Conservation (phyloP, 2,329 filamentous ascomycete species). For the Sphaerostilbella broomeana region DNA sequence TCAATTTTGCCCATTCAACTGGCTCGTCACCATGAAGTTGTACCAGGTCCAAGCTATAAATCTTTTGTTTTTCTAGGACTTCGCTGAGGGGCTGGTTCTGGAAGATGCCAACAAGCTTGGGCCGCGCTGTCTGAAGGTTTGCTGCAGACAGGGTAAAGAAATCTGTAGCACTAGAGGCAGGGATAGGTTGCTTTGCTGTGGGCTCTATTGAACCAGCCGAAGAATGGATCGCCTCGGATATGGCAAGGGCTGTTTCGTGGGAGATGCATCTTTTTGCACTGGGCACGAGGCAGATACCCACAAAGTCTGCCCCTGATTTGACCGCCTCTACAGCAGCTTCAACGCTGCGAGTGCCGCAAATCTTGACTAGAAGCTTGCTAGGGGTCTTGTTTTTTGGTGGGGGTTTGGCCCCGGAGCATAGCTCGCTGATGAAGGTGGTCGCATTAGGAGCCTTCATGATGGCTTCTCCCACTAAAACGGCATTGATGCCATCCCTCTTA, state of each 20-base stretch:
- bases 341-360: constrained; percentile 81
- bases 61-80: constrained; percentile 68
- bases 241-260: constrained; percentile 69
- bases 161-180: constrained; percentile 44
- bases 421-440: constrained; percentile 71
- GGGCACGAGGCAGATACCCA: constrained; percentile 87
- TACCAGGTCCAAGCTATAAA: constrained; percentile 76
- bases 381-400: constrained; percentile 27
- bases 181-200: constrained; percentile 21
- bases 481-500: constrained; percentile 81
- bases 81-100: constrained; percentile 82
- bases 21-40: constrained; percentile 92
- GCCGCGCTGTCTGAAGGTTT: constrained; percentile 48
- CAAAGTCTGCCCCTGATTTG: constrained; percentile 79
- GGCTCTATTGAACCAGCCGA: constrained; percentile 46
- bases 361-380: constrained; percentile 69
- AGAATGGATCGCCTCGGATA: constrained; percentile 71
- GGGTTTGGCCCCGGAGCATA: constrained; percentile 57
- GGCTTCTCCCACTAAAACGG: constrained; percentile 89
- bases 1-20: constrained; percentile 80
- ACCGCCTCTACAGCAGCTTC: constrained; percentile 77
- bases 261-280: constrained; percentile 74
- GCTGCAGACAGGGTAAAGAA: constrained; percentile 60
- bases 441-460: constrained; percentile 89
- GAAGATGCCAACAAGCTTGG: constrained; percentile 88